A percentile compares a stretch with the other conserved stretches of the same genome.
Conservation (phyloP, 129 eudicot species). For the Erigeron canadensis region DNA sequence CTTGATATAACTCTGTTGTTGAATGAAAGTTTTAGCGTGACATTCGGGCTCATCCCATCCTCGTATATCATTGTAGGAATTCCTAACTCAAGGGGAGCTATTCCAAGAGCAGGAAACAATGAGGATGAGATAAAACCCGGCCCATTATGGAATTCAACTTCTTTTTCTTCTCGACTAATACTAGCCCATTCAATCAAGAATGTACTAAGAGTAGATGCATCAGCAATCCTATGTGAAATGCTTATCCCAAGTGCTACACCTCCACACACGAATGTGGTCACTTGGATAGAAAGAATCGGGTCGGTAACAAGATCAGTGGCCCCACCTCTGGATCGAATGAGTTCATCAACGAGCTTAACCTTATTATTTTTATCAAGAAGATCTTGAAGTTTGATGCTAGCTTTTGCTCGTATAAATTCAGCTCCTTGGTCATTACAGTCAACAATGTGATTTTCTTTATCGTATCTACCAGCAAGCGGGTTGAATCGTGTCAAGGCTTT, state of each 20-base stretch:
- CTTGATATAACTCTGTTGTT: slow-evolving; percentile 1
- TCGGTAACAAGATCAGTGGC: slow-evolving; percentile 12
- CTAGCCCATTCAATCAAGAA: slow-evolving; percentile 21
- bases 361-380: not conserved
- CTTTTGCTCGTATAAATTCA: slow-evolving; percentile 17
- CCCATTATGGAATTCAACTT: not conserved
- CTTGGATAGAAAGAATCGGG: slow-evolving; percentile 23
- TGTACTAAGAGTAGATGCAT: slow-evolving; percentile 8
- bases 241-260: slow-evolving; percentile 27
- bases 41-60: not conserved
- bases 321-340: slow-evolving; percentile 2
- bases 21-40: slow-evolving; percentile 3
- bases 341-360: not conserved
- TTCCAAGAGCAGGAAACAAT: slow-evolving; percentile 17
- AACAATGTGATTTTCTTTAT: not conserved
- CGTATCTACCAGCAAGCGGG: slow-evolving; percentile 35
- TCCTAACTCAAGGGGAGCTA: not conserved
- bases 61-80: not conserved
- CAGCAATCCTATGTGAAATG: slow-evolving; percentile 30
- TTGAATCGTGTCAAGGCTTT: slow-evolving; percentile 19
- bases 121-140: not conserved
- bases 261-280: slow-evolving; percentile 31
- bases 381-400: not conserved
- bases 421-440: slow-evolving; percentile 37
- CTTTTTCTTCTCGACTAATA: slow-evolving; percentile 3